Percentiles rank a stretch among this genome's conserved stretches.
Evolutionary conservation across 2,329 filamentous ascomycete genomes (phyloP).

Genomic region (Gyromitra esculenta): DNA sequence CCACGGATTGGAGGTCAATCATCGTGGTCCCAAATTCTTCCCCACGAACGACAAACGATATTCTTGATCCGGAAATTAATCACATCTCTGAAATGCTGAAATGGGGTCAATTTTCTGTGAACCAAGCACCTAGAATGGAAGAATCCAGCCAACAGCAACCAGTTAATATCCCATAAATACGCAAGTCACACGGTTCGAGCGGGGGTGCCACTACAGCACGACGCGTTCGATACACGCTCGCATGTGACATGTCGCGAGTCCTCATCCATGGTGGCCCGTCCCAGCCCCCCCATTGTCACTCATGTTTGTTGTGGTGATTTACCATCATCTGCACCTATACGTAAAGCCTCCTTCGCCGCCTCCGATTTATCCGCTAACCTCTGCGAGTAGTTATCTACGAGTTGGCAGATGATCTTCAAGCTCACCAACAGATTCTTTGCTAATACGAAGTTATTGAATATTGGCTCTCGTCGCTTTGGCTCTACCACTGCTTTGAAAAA

Average conservation of each 20-base stretch:
- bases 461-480: slow-evolving; percentile 20
- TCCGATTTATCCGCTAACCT: slow-evolving; percentile 23
- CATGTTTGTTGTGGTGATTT: slow-evolving; percentile 41
- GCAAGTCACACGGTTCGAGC: slow-evolving; percentile 28
- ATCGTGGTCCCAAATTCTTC: slow-evolving; percentile 23
- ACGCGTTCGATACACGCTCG: slow-evolving; percentile 51
- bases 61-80: slow-evolving; percentile 48
- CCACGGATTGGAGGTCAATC: slow-evolving; percentile 7
- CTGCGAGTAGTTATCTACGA: slow-evolving; percentile 6
- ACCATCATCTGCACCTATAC: slow-evolving; percentile 16
- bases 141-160: slow-evolving; percentile 27
- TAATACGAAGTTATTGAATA: slow-evolving; percentile 11
- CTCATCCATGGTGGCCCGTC: not conserved
- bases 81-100: slow-evolving; percentile 35
- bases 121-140: slow-evolving; percentile 27
- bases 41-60: slow-evolving; percentile 21
- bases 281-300: slow-evolving; percentile 20
- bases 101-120: slow-evolving; percentile 37
- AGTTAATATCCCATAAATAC: slow-evolving; percentile 41
- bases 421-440: not conserved
- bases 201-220: slow-evolving; percentile 30
- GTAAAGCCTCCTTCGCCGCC: slow-evolving; percentile 16
- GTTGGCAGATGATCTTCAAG: not conserved
- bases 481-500: not conserved
- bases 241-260: slow-evolving; percentile 52